Conservation (phyloP, 2,329 filamentous ascomycete species). For the Pseudopyricularia cyperi region DNA sequence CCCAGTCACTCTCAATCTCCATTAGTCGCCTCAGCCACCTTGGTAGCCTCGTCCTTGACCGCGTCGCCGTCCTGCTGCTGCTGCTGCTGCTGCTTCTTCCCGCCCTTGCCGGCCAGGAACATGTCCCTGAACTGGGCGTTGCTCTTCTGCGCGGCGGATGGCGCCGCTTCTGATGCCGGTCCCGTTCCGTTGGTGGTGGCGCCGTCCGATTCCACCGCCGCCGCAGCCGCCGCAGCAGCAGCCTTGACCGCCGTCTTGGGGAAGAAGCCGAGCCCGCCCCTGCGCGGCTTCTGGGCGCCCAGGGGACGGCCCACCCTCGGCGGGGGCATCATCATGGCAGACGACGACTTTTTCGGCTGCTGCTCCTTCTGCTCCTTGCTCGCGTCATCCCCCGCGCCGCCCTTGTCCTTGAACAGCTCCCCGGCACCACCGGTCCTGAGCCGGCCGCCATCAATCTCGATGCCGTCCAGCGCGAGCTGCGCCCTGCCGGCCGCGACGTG, state of each 20-base stretch:
- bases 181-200: background rate
- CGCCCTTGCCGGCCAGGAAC: slow-evolving; percentile 11
- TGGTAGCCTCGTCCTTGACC: slow-evolving; percentile 1
- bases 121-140: slow-evolving; percentile 18
- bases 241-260: slow-evolving; percentile 5
- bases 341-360: background rate
- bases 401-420: slow-evolving; percentile 40
- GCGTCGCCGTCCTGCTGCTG: background rate
- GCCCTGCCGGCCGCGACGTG: slow-evolving; percentile 61
- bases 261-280: slow-evolving; percentile 13
- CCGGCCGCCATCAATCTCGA: slow-evolving; percentile 38
- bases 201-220: background rate
- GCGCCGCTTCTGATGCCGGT: slow-evolving; percentile 8
- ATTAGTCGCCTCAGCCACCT: background rate
- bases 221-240: background rate
- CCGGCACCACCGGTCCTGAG: slow-evolving; percentile 40
- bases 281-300: slow-evolving; percentile 14
- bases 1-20: background rate
- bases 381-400: slow-evolving; percentile 22
- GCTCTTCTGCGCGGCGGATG: slow-evolving; percentile 15
- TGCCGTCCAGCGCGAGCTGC: slow-evolving; percentile 42
- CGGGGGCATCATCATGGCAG: slow-evolving; percentile 2
- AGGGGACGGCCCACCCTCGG: slow-evolving; percentile 2
- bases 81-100: slow-evolving; percentile 1
- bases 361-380: slow-evolving; percentile 11